Percentiles rank a stretch among this genome's conserved stretches.
phyloP scores from a whole-genome alignment of 495 filamentous ascomycete genomes.

The Penicillium ochrochloron region DNA sequence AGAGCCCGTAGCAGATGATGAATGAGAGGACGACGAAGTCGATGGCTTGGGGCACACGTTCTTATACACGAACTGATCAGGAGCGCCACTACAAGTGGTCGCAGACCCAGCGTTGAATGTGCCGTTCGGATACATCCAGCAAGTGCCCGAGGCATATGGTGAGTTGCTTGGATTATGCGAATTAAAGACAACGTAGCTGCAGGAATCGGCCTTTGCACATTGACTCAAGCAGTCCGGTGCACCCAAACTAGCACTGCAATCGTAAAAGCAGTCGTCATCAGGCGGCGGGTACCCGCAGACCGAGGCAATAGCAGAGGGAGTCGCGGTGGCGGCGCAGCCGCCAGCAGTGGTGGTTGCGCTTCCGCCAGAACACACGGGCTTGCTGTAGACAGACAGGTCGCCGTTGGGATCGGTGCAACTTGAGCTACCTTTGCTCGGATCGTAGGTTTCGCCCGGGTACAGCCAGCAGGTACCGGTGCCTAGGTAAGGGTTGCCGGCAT shows the following conservation, averaged over 20 bases:
- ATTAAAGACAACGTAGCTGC: conserved; percentile 35
- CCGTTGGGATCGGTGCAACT: conserved; percentile 21
- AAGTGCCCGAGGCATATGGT: conserved; percentile 28
- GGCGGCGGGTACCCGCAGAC: conserved; percentile 35
- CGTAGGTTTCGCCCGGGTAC: conserved; percentile 32
- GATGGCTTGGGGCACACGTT: conserved; percentile 31
- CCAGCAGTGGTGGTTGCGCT: conserved; percentile 33
- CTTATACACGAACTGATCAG: conserved; percentile 30
- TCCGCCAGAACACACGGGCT: conserved; percentile 25
- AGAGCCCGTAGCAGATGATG: conserved; percentile 21
- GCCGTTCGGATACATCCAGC: conserved; percentile 34
- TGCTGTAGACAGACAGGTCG: conserved; percentile 23
- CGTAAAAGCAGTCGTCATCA: conserved; percentile 20
- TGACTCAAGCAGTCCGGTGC: conserved; percentile 31
- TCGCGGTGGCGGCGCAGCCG: conserved; percentile 33
- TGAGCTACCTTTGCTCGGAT: conserved; percentile 28
- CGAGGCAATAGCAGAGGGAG: conserved; percentile 35
- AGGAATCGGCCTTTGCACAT: conserved; percentile 32
- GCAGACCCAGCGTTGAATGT: conserved; percentile 26
- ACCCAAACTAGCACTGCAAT: conserved; percentile 29
- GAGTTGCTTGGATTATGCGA: conserved; percentile 22
- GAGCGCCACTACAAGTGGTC: conserved; percentile 25
- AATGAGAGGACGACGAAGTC: conserved; percentile 25
- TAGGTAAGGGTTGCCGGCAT: conserved; percentile 26
- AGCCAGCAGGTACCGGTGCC: conserved; percentile 35